Base-by-base conservation (phyloP, 805 yeast genomes). In the Candida rishiriensis region DNA sequence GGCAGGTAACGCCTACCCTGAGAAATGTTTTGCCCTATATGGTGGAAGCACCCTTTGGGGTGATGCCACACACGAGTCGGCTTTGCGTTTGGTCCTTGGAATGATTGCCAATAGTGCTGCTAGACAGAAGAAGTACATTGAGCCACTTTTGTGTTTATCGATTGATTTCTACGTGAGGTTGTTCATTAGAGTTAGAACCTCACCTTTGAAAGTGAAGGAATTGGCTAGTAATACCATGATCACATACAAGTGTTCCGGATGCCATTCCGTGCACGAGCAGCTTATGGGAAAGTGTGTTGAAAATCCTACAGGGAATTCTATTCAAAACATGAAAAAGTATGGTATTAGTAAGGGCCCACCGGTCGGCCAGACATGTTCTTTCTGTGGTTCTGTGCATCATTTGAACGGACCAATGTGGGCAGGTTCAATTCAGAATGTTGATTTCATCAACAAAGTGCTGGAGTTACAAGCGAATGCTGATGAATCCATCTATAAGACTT, bases 401-500 rank as follows among this genome's bases (percentile, higher is more conserved):
- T 61, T 93, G 31, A 89, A 91, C 8, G 99, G 99, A 3, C 99
- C 99, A 48, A 86, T 93, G 96, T 93, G 96, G 86, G 89, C 81
- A 10, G 95, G 89, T 0, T 70, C 75, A 7, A 64, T 93, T 45
- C 98, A 91, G 57, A 76, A 84, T 57, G 60, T 63, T 21, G 78
- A 74, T 15, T 93, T 91, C 56, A 71, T 91, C 36, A 71, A 78
- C 26, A 76, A 71, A 51, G 73, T 90, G 38, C 71, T 88, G 43
- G 69, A 72, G 65, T 80, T 51, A 76, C 81, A 56, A 57, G 42
- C 44, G 3, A 21, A 66, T 59, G 73, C 80, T 17, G 79, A 75
- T 43, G 71, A 72, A 26, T 75, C 71, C 5, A 71, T 76, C 0
- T 93, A 88, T 62, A 85, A 84, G 39, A 93, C 99, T 0, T 71